phyloP scores from a whole-genome alignment of 805 yeast species.

The Starmerella bombi region DNA sequence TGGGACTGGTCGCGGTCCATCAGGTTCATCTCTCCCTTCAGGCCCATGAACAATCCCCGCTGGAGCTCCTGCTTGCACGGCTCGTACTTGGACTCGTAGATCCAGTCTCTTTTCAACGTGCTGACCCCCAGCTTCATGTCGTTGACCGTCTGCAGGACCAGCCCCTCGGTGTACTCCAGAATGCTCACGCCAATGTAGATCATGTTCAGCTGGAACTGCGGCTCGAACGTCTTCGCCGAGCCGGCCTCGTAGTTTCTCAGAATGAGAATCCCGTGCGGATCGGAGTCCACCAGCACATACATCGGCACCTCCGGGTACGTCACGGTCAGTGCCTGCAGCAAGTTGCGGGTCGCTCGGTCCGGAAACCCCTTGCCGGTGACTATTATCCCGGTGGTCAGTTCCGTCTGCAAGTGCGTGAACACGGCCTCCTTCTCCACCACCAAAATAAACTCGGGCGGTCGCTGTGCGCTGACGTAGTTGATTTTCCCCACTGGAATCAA shows the following conservation, averaged over 20 bases:
- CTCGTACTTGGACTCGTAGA: constrained; percentile 13
- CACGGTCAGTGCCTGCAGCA: constrained; percentile 27
- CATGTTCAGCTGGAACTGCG: constrained; percentile 12
- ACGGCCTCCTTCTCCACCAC: constrained; percentile 42
- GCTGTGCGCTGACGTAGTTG: constrained; percentile 17
- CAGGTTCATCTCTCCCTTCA: constrained; percentile 48
- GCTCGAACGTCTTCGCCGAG: constrained; percentile 12
- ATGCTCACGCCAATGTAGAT: constrained; percentile 33
- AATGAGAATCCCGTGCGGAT: constrained; percentile 50
- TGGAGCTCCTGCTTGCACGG: constrained; percentile 37
- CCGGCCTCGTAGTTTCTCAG: constrained; percentile 29
- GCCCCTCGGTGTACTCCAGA: constrained; percentile 30
- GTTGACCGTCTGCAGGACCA: constrained; percentile 21
- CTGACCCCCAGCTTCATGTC: constrained; percentile 28
- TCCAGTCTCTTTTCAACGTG: constrained; percentile 24
- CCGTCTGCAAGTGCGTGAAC: constrained; percentile 26
- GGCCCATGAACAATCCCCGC: constrained; percentile 37
- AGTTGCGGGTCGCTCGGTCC: constrained; percentile 39
- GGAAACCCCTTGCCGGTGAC: constrained; percentile 60
- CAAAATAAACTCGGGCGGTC: constrained; percentile 27
- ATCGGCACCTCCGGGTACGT: constrained; percentile 30
- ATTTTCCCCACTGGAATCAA: constrained; percentile 30
- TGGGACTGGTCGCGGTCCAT: constrained; percentile 20
- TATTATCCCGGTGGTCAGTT: constrained; percentile 24
- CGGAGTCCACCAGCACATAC: constrained; percentile 46